phyloP scores from a whole-genome alignment of 345 rosid species.

The Iberis pinnata region DNA sequence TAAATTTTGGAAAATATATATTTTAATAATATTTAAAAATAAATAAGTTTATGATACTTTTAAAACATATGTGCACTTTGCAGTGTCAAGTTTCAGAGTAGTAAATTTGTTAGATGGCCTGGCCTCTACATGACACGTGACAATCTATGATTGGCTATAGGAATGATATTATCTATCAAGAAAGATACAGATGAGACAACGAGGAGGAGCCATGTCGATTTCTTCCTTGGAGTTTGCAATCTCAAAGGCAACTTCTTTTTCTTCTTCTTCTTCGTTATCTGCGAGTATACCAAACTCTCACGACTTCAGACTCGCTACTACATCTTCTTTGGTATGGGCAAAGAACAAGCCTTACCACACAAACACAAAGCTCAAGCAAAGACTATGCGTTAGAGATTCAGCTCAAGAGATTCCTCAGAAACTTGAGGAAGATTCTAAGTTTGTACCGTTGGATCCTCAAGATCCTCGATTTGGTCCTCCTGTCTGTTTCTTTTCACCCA shows the following conservation, averaged over 20 bases:
- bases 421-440: conserved; percentile 72
- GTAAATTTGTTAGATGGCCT: too few relatives aligned
- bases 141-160: background rate
- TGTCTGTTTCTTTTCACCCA: conserved; percentile 57
- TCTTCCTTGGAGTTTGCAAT: conserved; percentile 23
- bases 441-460: conserved; percentile 66
- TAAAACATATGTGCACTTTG: too few relatives aligned
- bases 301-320: background rate
- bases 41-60: too few relatives aligned
- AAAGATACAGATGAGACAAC: conserved; percentile 11
- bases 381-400: conserved; percentile 29
- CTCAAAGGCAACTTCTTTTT: conserved; percentile 14
- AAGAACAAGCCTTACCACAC: conserved; percentile 6
- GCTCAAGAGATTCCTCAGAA: conserved; percentile 49
- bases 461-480: conserved; percentile 77
- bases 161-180: conserved; percentile 12
- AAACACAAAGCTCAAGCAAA: conserved; percentile 26
- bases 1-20: too few relatives aligned
- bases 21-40: too few relatives aligned
- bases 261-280: conserved; percentile 3
- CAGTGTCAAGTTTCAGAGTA: too few relatives aligned
- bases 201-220: conserved; percentile 21
- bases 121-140: conserved; percentile 15
- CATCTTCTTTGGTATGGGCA: conserved; percentile 23
- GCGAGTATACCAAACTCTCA: background rate